Percentiles rank a stretch among this genome's conserved stretches.
phyloP scores from a whole-genome alignment of 176 grass and related monocot species.

The Oropetium thomaeum region DNA sequence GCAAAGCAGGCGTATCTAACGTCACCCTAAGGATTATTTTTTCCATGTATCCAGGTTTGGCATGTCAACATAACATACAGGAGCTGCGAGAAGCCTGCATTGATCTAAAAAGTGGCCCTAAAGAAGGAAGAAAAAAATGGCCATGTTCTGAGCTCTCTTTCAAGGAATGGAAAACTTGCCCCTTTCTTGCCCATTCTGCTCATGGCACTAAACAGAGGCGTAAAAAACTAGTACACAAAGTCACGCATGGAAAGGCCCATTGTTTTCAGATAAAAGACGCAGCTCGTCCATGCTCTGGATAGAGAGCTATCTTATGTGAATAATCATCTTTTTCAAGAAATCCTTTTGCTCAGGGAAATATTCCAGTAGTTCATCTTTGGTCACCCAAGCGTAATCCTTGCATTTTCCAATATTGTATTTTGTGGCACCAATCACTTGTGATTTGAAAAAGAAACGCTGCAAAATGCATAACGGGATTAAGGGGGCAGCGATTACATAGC shows the following conservation, averaged over 20 bases:
- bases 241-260: background rate
- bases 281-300: background rate
- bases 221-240: background rate
- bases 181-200: background rate
- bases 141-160: background rate
- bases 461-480: slow-evolving; percentile 9
- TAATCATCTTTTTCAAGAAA: slow-evolving; percentile 90
- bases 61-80: slow-evolving; percentile 10
- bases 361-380: slow-evolving; percentile 78
- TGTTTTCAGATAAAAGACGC: background rate
- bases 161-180: background rate
- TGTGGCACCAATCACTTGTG: slow-evolving; percentile 69
- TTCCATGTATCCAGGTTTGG: background rate
- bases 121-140: background rate
- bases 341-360: slow-evolving; percentile 67
- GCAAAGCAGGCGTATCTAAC: background rate
- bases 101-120: background rate
- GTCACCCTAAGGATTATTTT: slow-evolving; percentile 29
- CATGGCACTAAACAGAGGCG: background rate
- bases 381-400: slow-evolving; percentile 85
- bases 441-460: slow-evolving; percentile 97
- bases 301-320: slow-evolving; percentile 50
- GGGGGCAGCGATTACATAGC: no score
- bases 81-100: slow-evolving; percentile 10
- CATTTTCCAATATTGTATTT: slow-evolving; percentile 63